Percentiles rank a stretch among this genome's conserved stretches.
phyloP scores from a whole-genome alignment of 2,329 filamentous ascomycete genomes.

The Aspergillus nomiae region DNA sequence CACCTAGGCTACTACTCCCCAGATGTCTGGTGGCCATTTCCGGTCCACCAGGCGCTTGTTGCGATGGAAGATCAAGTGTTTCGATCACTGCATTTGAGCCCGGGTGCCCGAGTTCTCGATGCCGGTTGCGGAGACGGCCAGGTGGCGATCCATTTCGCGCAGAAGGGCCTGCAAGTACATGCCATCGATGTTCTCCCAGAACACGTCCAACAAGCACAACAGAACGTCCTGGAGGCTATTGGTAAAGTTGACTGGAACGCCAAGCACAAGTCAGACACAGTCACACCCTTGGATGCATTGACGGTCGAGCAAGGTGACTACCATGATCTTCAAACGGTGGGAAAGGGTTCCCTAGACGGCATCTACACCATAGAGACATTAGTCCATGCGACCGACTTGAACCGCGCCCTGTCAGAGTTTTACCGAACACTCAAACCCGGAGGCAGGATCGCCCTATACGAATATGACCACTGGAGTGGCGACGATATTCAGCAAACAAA shows the following conservation, averaged over 20 bases:
- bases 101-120: constrained; percentile 50
- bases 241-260: background rate
- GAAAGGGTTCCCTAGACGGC: constrained; percentile 45
- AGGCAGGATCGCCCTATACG: constrained; percentile 47
- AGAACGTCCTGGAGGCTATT: constrained; percentile 1
- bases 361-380: constrained; percentile 58
- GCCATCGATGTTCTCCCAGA: constrained; percentile 53
- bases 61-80: constrained; percentile 55
- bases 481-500: background rate
- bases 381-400: constrained; percentile 52
- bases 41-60: constrained; percentile 43
- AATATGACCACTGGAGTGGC: constrained; percentile 46
- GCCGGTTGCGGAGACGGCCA: constrained; percentile 55
- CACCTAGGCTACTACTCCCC: constrained; percentile 53
- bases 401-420: constrained; percentile 47
- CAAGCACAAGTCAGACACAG: background rate
- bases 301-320: constrained; percentile 49
- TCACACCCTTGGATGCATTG: constrained; percentile 25
- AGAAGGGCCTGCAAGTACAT: constrained; percentile 42
- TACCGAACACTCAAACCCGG: constrained; percentile 49
- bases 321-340: constrained; percentile 48
- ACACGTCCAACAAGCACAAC: constrained; percentile 47
- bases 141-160: constrained; percentile 53
- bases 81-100: constrained; percentile 37
- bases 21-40: constrained; percentile 52